phyloP scores from a whole-genome alignment of 441 rosid species.

The Omphalea diandra region DNA sequence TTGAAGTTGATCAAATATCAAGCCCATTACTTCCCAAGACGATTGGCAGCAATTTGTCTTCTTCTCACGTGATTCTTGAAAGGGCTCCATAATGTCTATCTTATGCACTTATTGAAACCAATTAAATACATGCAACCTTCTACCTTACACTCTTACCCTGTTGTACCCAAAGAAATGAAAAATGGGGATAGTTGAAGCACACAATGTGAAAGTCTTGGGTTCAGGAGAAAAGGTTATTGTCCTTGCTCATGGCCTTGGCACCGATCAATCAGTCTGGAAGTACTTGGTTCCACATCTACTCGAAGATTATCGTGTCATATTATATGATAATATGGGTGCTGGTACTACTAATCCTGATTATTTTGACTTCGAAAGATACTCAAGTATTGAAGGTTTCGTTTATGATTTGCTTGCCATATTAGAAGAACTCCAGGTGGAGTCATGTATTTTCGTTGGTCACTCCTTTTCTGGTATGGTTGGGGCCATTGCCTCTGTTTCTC shows the following conservation, averaged over 20 bases:
- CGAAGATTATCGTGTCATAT: slow-evolving; percentile 49
- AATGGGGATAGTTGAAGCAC: slow-evolving; percentile 73
- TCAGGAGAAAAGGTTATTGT: slow-evolving; percentile 46
- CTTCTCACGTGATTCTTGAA: too few relatives aligned
- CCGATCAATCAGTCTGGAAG: slow-evolving; percentile 85
- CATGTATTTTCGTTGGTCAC: slow-evolving; percentile 72
- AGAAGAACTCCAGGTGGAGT: slow-evolving; percentile 51
- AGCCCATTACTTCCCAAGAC: too few relatives aligned
- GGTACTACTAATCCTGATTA: slow-evolving; percentile 79
- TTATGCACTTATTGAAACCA: too few relatives aligned
- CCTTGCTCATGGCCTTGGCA: slow-evolving; percentile 77
- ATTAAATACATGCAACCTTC: too few relatives aligned
- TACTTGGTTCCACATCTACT: slow-evolving; percentile 69
- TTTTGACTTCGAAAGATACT: slow-evolving; percentile 64
- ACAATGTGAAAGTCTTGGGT: slow-evolving; percentile 67
- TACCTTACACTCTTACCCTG: too few relatives aligned
- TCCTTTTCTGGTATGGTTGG: slow-evolving; percentile 72
- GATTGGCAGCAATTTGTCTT: too few relatives aligned
- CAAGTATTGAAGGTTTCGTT: slow-evolving; percentile 63
- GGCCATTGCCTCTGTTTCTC: slow-evolving; percentile 62
- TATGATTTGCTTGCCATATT: slow-evolving; percentile 66
- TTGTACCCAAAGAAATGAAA: neutral
- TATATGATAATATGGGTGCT: slow-evolving; percentile 81
- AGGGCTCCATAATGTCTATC: too few relatives aligned
- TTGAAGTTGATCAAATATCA: too few relatives aligned